Evolutionary conservation across 2,329 filamentous ascomycete genomes (phyloP).

Genomic region (Hortaea sp.): DNA sequence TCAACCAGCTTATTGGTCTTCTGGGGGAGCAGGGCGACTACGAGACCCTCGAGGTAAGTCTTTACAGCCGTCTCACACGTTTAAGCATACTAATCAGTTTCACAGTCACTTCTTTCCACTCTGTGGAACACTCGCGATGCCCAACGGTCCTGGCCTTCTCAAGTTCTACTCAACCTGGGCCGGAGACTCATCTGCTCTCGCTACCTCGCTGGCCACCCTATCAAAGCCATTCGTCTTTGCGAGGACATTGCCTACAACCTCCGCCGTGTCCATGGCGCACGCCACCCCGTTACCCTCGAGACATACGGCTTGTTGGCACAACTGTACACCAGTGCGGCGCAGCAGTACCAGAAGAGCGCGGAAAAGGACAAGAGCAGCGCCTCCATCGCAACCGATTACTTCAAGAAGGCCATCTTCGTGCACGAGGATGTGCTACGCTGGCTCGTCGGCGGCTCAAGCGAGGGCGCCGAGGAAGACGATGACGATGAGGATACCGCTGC

Average conservation of each 20-base stretch:
- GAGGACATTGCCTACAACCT: conserved; percentile 49
- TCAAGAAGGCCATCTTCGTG: conserved; percentile 29
- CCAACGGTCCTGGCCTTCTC: conserved; percentile 35
- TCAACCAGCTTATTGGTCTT: conserved; percentile 37
- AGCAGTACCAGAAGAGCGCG: conserved; percentile 29
- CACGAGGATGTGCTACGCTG: conserved; percentile 23
- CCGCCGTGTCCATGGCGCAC: conserved; percentile 42
- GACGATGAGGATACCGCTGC: conserved; percentile 29
- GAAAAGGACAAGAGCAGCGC: conserved; percentile 25
- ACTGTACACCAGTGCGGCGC: conserved; percentile 36
- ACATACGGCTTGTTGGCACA: conserved; percentile 41
- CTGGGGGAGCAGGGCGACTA: conserved; percentile 41
- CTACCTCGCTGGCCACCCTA: conserved; percentile 38
- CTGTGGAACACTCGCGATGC: conserved; percentile 39
- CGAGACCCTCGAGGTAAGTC: conserved; percentile 31
- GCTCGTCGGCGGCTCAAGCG: conserved; percentile 16
- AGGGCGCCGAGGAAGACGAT: conserved; percentile 22
- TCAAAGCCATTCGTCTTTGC: conserved; percentile 36
- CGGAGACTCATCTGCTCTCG: conserved; percentile 43
- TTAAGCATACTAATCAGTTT: neutral
- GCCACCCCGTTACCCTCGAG: conserved; percentile 38
- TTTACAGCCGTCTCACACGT: neutral
- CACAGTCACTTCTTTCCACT: conserved; percentile 27
- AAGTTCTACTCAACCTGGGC: conserved; percentile 42
- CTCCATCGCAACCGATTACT: conserved; percentile 27